Conservation (phyloP, 2,329 filamentous ascomycete genomes). For the Cercospora sp. region DNA sequence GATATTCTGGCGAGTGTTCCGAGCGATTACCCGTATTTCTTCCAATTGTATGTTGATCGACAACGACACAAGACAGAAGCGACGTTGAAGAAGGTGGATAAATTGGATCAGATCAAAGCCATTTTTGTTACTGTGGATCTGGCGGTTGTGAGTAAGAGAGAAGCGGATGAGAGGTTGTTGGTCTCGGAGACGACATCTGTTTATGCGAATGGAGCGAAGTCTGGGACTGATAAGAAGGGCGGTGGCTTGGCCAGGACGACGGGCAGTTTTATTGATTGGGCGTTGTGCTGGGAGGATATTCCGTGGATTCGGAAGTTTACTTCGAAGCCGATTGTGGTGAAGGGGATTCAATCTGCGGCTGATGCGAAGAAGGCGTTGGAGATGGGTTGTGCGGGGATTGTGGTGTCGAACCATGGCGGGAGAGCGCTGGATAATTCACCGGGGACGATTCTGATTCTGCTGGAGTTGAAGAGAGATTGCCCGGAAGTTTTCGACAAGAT, state of each 20-base stretch:
- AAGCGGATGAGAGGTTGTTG: constrained; percentile 49
- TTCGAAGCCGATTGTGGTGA: constrained; percentile 53
- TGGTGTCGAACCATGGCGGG: constrained; percentile 56
- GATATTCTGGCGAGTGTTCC: constrained; percentile 37
- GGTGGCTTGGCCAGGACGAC: constrained; percentile 57
- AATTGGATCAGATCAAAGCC: constrained; percentile 51
- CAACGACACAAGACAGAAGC: constrained; percentile 54
- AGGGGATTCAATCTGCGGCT: constrained; percentile 46
- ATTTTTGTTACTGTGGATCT: constrained; percentile 62
- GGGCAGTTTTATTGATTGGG: constrained; percentile 58
- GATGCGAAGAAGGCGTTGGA: constrained; percentile 47
- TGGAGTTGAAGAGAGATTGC: constrained; percentile 63
- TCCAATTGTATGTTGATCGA: constrained; percentile 64
- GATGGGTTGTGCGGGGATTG: constrained; percentile 49
- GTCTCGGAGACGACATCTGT: constrained; percentile 61
- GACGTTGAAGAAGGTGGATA: constrained; percentile 51
- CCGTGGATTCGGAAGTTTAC: constrained; percentile 44
- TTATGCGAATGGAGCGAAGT: constrained; percentile 56
- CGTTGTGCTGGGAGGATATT: constrained; percentile 53
- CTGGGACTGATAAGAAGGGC: constrained; percentile 56
- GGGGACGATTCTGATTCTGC: constrained; percentile 57
- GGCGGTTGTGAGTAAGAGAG: constrained; percentile 58
- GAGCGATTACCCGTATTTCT: constrained; percentile 49
- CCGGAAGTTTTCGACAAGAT: constrained; percentile 61
- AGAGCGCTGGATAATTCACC: constrained; percentile 52